Conservation (phyloP, 148 eudicot species). For the Silene uniflora region DNA sequence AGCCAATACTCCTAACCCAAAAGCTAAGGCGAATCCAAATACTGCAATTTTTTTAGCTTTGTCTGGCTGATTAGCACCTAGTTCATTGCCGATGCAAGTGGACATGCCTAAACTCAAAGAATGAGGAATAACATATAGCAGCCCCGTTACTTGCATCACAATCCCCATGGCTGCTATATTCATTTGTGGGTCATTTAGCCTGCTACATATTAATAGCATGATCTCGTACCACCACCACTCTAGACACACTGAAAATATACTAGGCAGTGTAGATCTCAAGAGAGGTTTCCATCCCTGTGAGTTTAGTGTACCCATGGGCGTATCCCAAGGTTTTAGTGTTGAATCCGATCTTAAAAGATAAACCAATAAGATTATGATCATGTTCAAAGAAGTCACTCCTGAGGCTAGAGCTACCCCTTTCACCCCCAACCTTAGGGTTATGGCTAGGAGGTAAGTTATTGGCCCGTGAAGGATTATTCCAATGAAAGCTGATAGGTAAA, state of each 20-base stretch:
- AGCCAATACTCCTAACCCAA: slow-evolving; percentile 33
- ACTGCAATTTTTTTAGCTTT: slow-evolving; percentile 28
- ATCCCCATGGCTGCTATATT: slow-evolving; percentile 48
- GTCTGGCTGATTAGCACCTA: slow-evolving; percentile 41
- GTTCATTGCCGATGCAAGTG: slow-evolving; percentile 40
- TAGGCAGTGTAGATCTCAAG: slow-evolving; percentile 33
- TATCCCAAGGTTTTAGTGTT: slow-evolving; percentile 35
- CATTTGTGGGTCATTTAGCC: slow-evolving; percentile 32
- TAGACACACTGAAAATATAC: slow-evolving; percentile 36
- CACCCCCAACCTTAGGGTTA: slow-evolving; percentile 36
- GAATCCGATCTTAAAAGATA: slow-evolving; percentile 30
- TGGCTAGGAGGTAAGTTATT: slow-evolving; percentile 33
- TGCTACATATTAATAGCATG: slow-evolving; percentile 41
- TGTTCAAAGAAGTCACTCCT: slow-evolving; percentile 31
- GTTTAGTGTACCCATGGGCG: not conserved
- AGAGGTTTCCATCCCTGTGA: slow-evolving; percentile 33
- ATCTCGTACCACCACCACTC: slow-evolving; percentile 66
- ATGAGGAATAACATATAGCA: slow-evolving; percentile 40
- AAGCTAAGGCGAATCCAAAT: slow-evolving; percentile 28
- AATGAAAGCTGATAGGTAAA: slow-evolving; percentile 27
- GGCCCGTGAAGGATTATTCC: slow-evolving; percentile 39
- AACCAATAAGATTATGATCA: slow-evolving; percentile 34
- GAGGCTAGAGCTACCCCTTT: slow-evolving; percentile 47
- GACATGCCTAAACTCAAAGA: slow-evolving; percentile 41
- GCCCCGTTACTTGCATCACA: slow-evolving; percentile 42